Evolutionary conservation across 164 flowering plant genomes (phyloP).

Genomic region (Sextonia rubra): DNA sequence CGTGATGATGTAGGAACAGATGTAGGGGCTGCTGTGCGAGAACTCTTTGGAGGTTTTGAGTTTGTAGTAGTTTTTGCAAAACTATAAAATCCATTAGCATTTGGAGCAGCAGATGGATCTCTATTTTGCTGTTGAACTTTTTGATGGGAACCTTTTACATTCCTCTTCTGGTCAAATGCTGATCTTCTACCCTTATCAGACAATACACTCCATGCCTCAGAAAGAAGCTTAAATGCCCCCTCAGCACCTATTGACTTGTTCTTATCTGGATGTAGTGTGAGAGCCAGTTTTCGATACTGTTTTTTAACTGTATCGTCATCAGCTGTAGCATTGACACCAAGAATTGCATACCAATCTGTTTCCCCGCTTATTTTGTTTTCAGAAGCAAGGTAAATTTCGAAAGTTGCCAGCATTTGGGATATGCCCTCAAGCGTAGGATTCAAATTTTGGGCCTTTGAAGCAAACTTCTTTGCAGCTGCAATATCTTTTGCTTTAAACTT

Average conservation of each 20-base stretch:
- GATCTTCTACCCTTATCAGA: conserved; percentile 60
- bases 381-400: conserved; percentile 41
- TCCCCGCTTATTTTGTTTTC: conserved; percentile 27
- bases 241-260: conserved; percentile 89
- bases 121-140: conserved; percentile 17
- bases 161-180: conserved; percentile 59
- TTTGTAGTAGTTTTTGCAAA: conserved; percentile 20
- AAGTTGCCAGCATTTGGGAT: conserved; percentile 41
- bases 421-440: conserved; percentile 52
- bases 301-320: conserved; percentile 69
- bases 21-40: conserved; percentile 9
- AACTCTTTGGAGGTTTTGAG: conserved; percentile 26
- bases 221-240: conserved; percentile 76
- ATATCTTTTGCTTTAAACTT: conserved; percentile 26
- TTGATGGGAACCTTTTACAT: conserved; percentile 13
- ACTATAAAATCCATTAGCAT: conserved; percentile 42
- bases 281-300: conserved; percentile 75
- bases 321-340: conserved; percentile 55
- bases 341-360: conserved; percentile 71
- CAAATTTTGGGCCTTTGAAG: conserved; percentile 61
- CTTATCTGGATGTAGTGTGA: conserved; percentile 88
- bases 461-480: conserved; percentile 48
- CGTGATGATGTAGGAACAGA: conserved; percentile 26
- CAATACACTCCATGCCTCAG: conserved; percentile 86
- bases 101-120: conserved; percentile 22